Evolutionary conservation across 78 protist species (phyloP).

Genomic region (Ministeria vibrans): DNA sequence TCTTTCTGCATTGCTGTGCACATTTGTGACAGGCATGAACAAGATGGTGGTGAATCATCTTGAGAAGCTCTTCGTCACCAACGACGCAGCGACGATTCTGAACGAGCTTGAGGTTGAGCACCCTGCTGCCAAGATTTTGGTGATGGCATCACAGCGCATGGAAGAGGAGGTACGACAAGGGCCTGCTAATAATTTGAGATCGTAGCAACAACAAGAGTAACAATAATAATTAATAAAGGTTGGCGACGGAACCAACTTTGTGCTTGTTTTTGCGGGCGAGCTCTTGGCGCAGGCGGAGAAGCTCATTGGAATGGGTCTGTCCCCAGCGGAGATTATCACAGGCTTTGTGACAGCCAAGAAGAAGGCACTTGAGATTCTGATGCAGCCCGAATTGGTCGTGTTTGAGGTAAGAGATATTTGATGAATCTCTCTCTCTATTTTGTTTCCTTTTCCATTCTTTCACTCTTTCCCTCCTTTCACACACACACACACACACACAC

Average conservation of each 20-base stretch:
- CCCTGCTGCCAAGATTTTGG: constrained; percentile 98
- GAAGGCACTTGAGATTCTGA: constrained; percentile 62
- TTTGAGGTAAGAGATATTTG: not conserved
- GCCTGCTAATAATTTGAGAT: not conserved
- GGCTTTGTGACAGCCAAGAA: constrained; percentile 81
- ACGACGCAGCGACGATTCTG: constrained; percentile 97
- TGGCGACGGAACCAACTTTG: constrained; percentile 98
- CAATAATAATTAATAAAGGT: not conserved
- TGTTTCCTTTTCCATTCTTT: not conserved
- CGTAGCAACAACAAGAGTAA: not conserved
- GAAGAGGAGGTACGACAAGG: constrained; percentile 74
- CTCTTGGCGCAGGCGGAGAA: constrained; percentile 85
- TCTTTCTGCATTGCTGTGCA: not conserved
- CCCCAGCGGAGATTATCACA: constrained; percentile 76
- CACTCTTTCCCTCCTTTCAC: too few relatives aligned
- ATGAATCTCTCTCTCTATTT: not conserved
- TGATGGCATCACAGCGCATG: constrained; percentile 89
- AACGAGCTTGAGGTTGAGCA: constrained; percentile 89
- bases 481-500: not conserved
- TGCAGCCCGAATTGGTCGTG: not conserved
- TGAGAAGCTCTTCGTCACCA: constrained; percentile 95
- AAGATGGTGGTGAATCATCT: constrained; percentile 97
- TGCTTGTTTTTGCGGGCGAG: constrained; percentile 93
- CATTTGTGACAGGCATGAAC: constrained; percentile 69
- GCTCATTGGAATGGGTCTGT: constrained; percentile 81